These are phyloP conservation scores for Penicillium sp. DNA, from an alignment of 2,329 filamentous ascomycete species.

Conservation along the genomic window DNA sequence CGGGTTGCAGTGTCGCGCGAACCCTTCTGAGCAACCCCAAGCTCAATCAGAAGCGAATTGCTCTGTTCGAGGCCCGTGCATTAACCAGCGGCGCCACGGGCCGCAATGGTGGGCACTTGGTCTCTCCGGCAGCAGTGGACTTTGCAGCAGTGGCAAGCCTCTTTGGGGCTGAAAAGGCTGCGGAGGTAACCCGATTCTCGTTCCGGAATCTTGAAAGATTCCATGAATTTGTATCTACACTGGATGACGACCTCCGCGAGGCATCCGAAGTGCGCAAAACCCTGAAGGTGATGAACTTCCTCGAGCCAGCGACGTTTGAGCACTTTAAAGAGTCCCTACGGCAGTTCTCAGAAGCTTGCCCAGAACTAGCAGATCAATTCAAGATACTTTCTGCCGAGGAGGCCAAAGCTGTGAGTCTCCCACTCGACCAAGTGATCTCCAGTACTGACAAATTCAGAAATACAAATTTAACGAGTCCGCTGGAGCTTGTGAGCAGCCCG, in stretches of 20 bases:
- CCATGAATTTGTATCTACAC: conserved; percentile 2
- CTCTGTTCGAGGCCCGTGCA: conserved; percentile 7
- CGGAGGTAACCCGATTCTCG: conserved; percentile 6
- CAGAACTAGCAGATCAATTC: conserved; percentile 5
- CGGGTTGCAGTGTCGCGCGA: conserved; percentile 31
- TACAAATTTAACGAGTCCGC: conserved; percentile 16
- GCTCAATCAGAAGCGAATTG: conserved; percentile 2
- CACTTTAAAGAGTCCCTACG: conserved; percentile 7
- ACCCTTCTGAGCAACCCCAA: conserved; percentile 23
- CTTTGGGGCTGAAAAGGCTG: conserved; percentile 5
- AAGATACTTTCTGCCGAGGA: conserved; percentile 8
- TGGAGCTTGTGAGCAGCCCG: conserved; percentile 16
- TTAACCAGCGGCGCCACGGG: conserved; percentile 5
- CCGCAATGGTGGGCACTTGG: conserved; percentile 6
- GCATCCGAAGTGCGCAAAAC: conserved; percentile 3
- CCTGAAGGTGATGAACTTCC: conserved; percentile 11
- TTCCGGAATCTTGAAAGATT: conserved; percentile 9
- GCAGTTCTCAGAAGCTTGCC: conserved; percentile 7
- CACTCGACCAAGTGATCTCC: not conserved
- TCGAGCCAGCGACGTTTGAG: conserved; percentile 1
- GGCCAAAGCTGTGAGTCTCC: not conserved
- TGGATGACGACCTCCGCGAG: conserved; percentile 2
- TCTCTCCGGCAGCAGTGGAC: conserved; percentile 5
- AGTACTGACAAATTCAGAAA: conserved; percentile 7
- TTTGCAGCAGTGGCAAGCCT: conserved; percentile 6